A percentile compares a stretch with the other conserved stretches of the same genome.
phyloP scores from a whole-genome alignment of 139 green algal genomes.

The Closterium sp. region DNA sequence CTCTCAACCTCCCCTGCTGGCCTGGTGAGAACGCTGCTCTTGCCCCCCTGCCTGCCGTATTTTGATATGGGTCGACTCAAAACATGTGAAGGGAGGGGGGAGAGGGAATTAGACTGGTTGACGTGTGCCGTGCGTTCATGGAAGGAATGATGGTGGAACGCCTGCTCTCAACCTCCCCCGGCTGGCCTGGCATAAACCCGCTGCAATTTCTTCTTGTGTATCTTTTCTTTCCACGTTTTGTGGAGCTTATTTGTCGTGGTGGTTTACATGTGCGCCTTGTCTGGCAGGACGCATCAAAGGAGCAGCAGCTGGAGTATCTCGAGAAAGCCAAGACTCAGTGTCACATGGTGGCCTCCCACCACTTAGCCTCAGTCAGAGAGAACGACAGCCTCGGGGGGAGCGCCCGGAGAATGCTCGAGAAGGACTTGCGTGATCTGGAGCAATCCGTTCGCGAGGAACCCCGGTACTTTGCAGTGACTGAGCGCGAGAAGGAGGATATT shows the following conservation, averaged over 20 bases:
- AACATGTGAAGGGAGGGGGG: too few relatives aligned
- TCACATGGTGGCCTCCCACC: not conserved
- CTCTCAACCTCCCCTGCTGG: not conserved
- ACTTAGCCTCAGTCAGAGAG: not conserved
- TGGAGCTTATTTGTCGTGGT: too few relatives aligned
- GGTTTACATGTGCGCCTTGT: not conserved
- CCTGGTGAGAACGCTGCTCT: not conserved
- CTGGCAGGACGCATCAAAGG: not conserved
- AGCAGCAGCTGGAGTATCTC: not conserved
- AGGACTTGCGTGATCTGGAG: constrained; percentile 10
- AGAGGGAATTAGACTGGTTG: too few relatives aligned
- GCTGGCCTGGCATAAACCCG: not conserved
- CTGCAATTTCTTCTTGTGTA: too few relatives aligned
- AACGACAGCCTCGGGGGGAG: not conserved
- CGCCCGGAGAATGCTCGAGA: constrained; percentile 15
- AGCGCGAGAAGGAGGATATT: constrained; percentile 16
- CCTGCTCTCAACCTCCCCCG: not conserved
- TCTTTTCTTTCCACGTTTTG: too few relatives aligned
- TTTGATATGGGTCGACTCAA: too few relatives aligned
- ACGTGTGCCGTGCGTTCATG: not conserved
- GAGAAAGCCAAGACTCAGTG: not conserved
- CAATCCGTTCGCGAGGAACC: not conserved
- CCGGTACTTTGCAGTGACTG: not conserved
- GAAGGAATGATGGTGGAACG: not conserved
- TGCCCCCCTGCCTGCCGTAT: too few relatives aligned